phyloP scores from a whole-genome alignment of 1,139 yeast genomes.

The Yamadazyma sp. region DNA sequence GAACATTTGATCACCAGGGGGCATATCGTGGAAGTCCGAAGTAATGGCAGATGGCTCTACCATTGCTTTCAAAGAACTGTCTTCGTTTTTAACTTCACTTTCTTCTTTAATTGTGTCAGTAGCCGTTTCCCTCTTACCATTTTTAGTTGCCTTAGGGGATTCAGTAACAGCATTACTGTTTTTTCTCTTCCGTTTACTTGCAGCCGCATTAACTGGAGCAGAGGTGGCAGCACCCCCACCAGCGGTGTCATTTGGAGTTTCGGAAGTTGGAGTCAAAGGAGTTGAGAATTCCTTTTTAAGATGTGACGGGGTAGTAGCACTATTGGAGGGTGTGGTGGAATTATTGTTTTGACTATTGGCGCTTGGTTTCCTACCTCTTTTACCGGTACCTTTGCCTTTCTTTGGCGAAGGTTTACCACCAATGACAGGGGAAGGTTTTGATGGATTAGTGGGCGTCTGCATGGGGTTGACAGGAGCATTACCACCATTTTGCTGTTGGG shows the following conservation, averaged over 20 bases:
- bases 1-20: constrained; percentile 34
- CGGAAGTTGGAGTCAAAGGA: constrained; percentile 48
- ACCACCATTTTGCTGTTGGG: not conserved
- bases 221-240: not conserved
- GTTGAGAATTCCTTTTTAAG: constrained; percentile 38
- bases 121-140: constrained; percentile 22
- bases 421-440: constrained; percentile 24
- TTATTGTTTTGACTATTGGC: constrained; percentile 17
- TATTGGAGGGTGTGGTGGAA: constrained; percentile 17
- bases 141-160: constrained; percentile 34
- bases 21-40: constrained; percentile 27
- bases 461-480: constrained; percentile 2
- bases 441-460: constrained; percentile 11
- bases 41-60: constrained; percentile 27
- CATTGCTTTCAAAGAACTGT: constrained; percentile 14
- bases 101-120: constrained; percentile 24
- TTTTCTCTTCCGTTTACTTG: constrained; percentile 20
- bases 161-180: constrained; percentile 24
- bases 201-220: constrained; percentile 1
- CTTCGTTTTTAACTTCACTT: constrained; percentile 20
- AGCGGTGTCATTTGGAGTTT: constrained; percentile 26
- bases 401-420: constrained; percentile 41
- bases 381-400: constrained; percentile 28
- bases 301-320: constrained; percentile 25
- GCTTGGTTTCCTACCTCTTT: constrained; percentile 39